A percentile compares a stretch with the other conserved stretches of the same genome.
Evolutionary conservation across 352 stramenopile species (phyloP).

Genomic region (Blastocystis sp.): DNA sequence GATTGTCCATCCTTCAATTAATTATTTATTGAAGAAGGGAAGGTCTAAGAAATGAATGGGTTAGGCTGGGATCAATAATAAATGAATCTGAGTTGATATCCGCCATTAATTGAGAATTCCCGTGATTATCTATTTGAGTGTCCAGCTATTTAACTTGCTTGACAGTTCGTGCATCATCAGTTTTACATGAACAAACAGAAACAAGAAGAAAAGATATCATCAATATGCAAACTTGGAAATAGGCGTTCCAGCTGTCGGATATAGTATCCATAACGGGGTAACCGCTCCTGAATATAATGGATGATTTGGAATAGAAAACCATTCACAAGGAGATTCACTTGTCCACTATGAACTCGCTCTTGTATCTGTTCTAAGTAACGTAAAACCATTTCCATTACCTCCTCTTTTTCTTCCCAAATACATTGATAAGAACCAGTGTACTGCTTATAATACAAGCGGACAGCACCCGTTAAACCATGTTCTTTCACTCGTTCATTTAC

Average conservation of each 20-base stretch:
- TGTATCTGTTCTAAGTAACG: slow-evolving; percentile 10
- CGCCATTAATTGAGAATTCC: too few relatives aligned
- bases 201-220: neutral
- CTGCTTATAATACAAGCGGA: neutral
- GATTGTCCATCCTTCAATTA: too few relatives aligned
- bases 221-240: neutral
- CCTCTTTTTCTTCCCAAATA: slow-evolving; percentile 54
- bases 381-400: slow-evolving; percentile 41
- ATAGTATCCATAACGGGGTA: slow-evolving; percentile 17
- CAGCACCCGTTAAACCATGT: neutral
- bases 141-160: too few relatives aligned
- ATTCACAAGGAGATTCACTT: slow-evolving; percentile 8
- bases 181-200: neutral
- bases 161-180: too few relatives aligned
- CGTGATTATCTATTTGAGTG: too few relatives aligned
- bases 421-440: neutral
- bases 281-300: neutral
- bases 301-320: neutral
- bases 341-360: too few relatives aligned
- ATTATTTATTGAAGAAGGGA: too few relatives aligned
- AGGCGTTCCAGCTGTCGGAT: neutral
- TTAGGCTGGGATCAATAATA: too few relatives aligned
- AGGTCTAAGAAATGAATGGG: too few relatives aligned
- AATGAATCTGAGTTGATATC: too few relatives aligned
- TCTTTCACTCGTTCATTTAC: neutral